Percentiles rank a stretch among this genome's conserved stretches.
These are phyloP conservation scores for Paracamarosporium sp. DNA, from an alignment of 2,329 filamentous ascomycete genomes.

Conservation along the genomic window DNA sequence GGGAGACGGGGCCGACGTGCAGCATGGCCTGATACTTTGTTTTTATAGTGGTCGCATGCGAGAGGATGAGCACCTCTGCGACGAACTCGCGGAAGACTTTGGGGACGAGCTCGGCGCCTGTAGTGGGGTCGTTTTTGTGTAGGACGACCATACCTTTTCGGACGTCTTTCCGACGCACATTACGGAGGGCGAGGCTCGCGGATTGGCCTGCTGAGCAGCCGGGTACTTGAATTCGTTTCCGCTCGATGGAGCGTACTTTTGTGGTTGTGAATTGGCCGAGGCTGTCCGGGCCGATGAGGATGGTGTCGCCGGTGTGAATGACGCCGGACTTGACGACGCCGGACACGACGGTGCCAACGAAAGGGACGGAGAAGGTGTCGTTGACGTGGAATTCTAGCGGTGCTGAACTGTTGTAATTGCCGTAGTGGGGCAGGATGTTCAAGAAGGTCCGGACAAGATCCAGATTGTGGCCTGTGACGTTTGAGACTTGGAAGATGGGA, in stretches of 20 bases:
- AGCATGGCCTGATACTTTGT: constrained; percentile 98
- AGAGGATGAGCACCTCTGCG: constrained; percentile 87
- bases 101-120: constrained; percentile 50
- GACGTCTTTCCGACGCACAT: constrained; percentile 87
- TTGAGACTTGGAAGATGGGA: constrained; percentile 97
- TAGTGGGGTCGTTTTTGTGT: constrained; percentile 64
- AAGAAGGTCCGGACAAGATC: constrained; percentile 91
- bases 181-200: constrained; percentile 88
- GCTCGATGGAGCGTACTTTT: constrained; percentile 88
- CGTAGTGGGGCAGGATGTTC: constrained; percentile 93
- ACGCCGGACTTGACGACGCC: constrained; percentile 86
- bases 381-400: constrained; percentile 96
- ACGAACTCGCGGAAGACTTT: constrained; percentile 60
- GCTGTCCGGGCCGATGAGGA: constrained; percentile 88
- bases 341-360: constrained; percentile 94
- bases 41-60: constrained; percentile 96
- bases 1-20: constrained; percentile 91
- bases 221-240: constrained; percentile 88
- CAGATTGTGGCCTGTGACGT: constrained; percentile 91
- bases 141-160: constrained; percentile 98
- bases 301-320: constrained; percentile 86
- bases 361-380: constrained; percentile 97
- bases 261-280: constrained; percentile 89
- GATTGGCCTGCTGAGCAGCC: constrained; percentile 91
- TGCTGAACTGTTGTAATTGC: constrained; percentile 83